Percentiles rank a stretch among this genome's conserved stretches.
Evolutionary conservation across 2,329 filamentous ascomycete genomes (phyloP).

Genomic region (Sclerotinia borealis): DNA sequence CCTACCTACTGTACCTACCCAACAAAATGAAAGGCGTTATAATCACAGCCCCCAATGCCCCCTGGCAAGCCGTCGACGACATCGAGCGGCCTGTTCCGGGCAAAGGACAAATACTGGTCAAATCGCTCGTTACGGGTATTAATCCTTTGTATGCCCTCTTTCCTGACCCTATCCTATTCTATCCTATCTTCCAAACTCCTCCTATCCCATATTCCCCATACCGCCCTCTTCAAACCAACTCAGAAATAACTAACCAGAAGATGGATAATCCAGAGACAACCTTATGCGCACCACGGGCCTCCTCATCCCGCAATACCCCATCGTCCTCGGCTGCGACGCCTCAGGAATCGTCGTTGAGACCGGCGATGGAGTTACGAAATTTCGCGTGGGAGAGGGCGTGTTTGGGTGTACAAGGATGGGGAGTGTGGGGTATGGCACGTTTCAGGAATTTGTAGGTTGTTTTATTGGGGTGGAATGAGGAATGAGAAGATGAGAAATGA

Average conservation of each 20-base stretch:
- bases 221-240: neutral
- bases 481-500: neutral
- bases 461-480: neutral
- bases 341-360: conserved; percentile 32
- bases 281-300: conserved; percentile 34
- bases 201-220: no score
- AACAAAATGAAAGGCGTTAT: conserved; percentile 4
- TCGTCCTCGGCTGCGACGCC: conserved; percentile 36
- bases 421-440: conserved; percentile 24
- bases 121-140: conserved; percentile 34
- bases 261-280: conserved; percentile 28
- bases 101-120: conserved; percentile 34
- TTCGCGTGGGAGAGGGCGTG: conserved; percentile 34
- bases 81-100: conserved; percentile 29
- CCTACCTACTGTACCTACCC: no score
- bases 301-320: conserved; percentile 33
- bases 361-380: conserved; percentile 29
- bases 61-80: conserved; percentile 14
- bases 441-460: conserved; percentile 7
- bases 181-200: no score
- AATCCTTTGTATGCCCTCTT: conserved; percentile 35
- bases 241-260: no score
- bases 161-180: no score
- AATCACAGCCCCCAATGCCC: neutral
- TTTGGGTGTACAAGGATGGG: conserved; percentile 36